Evolutionary conservation across 805 yeast species (phyloP).

Genomic region (Hanseniaspora pseudoguilliermondii): DNA sequence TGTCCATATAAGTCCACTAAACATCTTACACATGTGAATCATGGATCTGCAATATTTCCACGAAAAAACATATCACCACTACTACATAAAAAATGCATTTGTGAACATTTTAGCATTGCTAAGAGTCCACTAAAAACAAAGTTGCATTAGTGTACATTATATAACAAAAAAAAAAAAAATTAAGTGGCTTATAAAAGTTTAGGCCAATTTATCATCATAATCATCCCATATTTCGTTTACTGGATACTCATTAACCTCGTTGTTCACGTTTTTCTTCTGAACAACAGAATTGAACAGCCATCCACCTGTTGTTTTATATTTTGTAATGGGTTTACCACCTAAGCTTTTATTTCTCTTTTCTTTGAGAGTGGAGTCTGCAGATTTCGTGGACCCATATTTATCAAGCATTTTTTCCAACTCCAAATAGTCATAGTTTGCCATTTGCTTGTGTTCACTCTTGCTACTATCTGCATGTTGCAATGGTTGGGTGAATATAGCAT

Average conservation of each 20-base stretch:
- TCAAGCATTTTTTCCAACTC: background rate
- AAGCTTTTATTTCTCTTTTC: background rate
- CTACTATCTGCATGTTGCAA: background rate
- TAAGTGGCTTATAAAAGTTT: background rate
- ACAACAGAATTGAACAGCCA: background rate
- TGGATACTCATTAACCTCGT: background rate
- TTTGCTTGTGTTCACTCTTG: background rate
- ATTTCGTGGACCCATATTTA: background rate
- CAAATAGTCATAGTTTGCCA: background rate
- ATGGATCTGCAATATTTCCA: constrained; percentile 2
- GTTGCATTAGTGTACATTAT: background rate
- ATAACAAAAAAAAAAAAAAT: background rate
- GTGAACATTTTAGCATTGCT: constrained; percentile 3
- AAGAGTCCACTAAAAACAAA: constrained; percentile 1
- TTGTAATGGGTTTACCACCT: background rate
- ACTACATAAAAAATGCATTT: constrained; percentile 4
- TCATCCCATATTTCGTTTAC: constrained; percentile 1
- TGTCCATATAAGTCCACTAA: background rate
- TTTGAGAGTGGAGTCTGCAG: background rate
- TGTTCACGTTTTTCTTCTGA: background rate
- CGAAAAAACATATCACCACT: background rate
- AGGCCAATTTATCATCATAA: constrained; percentile 2
- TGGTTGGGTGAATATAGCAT: constrained; percentile 26
- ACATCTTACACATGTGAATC: background rate
- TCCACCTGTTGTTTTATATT: constrained; percentile 10